Conservation (phyloP, 177 flowering plant species). For the Vitis hybrid region DNA sequence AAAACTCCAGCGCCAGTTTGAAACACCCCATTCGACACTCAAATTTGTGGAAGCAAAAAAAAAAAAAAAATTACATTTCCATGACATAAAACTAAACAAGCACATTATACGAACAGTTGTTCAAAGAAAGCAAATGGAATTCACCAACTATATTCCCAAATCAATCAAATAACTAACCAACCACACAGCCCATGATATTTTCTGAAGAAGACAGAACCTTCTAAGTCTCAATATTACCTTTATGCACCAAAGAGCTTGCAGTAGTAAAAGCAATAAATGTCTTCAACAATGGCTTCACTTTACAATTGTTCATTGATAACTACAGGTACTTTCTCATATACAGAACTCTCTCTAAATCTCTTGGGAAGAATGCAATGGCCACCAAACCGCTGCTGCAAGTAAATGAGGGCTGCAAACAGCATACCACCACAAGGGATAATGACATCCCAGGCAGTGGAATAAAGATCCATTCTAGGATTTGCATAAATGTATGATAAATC, state of each 20-base stretch:
- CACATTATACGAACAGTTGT: no score
- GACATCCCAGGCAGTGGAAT: constrained; percentile 82
- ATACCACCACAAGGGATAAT: constrained; percentile 55
- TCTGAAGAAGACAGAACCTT: neutral
- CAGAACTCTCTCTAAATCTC: constrained; percentile 30
- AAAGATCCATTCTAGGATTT: constrained; percentile 54
- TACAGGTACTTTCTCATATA: constrained; percentile 48
- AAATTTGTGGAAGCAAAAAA: no score
- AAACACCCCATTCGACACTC: no score
- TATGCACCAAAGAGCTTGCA: neutral
- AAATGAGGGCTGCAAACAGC: constrained; percentile 57
- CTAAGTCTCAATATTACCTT: neutral
- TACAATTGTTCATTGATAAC: constrained; percentile 20
- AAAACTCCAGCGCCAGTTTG: no score
- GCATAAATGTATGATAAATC: constrained; percentile 56
- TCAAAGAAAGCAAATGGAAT: no score
- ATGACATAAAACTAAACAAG: no score
- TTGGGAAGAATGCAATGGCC: constrained; percentile 66
- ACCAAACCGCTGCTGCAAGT: constrained; percentile 76
- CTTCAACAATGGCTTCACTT: neutral
- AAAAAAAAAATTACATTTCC: no score
- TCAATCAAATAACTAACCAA: neutral
- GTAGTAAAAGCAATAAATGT: neutral
- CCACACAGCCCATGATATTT: neutral
- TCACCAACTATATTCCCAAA: no score